Conservation (phyloP, 169 alveolate genomes). For the Eimeria necatrix region DNA sequence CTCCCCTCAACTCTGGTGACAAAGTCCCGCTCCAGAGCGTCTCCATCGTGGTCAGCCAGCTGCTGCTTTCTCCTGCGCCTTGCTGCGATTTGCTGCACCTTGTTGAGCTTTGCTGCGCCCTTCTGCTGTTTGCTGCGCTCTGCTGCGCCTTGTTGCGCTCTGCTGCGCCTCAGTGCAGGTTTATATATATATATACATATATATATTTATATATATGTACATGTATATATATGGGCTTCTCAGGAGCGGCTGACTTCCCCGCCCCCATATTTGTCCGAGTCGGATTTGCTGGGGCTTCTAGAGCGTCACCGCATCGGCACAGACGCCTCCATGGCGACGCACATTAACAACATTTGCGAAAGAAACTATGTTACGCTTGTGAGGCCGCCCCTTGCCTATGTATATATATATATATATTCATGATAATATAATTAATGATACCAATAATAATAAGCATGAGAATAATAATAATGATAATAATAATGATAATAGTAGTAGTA, state of each 20-base stretch:
- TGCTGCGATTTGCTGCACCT: background rate
- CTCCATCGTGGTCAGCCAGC: constrained; percentile 77
- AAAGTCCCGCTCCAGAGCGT: constrained; percentile 76
- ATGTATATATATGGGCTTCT: constrained; percentile 73
- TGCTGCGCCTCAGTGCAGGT: background rate
- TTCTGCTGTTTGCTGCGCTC: background rate
- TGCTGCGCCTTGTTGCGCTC: background rate
- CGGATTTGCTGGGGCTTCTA: constrained; percentile 97
- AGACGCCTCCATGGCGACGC: constrained; percentile 99
- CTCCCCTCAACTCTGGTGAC: constrained; percentile 85
- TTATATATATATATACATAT: background rate
- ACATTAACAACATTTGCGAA: constrained; percentile 98
- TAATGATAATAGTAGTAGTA: background rate
- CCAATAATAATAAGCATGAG: background rate
- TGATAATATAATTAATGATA: too few relatives aligned
- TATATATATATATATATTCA: too few relatives aligned
- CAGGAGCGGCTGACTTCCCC: constrained; percentile 91
- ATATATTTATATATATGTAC: background rate
- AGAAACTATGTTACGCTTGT: constrained; percentile 96
- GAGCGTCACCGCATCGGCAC: constrained; percentile 98
- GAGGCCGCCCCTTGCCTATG: background rate
- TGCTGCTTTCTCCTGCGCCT: background rate
- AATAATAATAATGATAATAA: background rate
- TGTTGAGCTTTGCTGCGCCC: background rate
- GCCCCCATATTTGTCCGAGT: constrained; percentile 97